Evolutionary conservation across 2,329 filamentous ascomycete species (phyloP).

Genomic region (Curvularia spicifera): DNA sequence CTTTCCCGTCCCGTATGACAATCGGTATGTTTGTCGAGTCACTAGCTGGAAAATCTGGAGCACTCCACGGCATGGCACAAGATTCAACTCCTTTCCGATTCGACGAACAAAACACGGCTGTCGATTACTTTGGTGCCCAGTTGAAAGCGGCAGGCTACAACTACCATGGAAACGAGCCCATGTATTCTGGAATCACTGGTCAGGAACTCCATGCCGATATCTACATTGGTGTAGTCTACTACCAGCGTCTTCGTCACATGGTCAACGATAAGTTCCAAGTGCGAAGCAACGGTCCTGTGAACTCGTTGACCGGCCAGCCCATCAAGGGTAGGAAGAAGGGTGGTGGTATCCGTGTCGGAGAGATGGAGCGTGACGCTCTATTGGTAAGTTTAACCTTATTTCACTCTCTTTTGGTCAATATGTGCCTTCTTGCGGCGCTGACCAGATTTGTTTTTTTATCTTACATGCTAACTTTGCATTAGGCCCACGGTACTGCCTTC

Average conservation of each 20-base stretch:
- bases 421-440: too few relatives aligned
- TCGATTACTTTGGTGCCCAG: conserved; percentile 95
- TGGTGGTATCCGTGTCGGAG: conserved; percentile 97
- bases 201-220: conserved; percentile 70
- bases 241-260: conserved; percentile 98
- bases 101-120: conserved; percentile 87
- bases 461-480: not conserved
- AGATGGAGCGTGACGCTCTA: conserved; percentile 97
- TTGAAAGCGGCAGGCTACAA: conserved; percentile 91
- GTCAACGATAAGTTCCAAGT: conserved; percentile 99
- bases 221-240: conserved; percentile 96
- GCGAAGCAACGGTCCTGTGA: not conserved
- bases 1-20: conserved; percentile 99
- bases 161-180: conserved; percentile 97
- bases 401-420: not conserved
- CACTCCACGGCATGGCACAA: conserved; percentile 92
- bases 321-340: conserved; percentile 97
- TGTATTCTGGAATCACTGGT: conserved; percentile 97
- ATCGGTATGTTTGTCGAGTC: conserved; percentile 99
- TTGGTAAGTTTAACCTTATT: conserved; percentile 52
- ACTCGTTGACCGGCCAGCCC: conserved; percentile 70
- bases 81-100: conserved; percentile 96
- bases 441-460: not conserved
- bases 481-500: conserved; percentile 91
- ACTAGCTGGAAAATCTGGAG: conserved; percentile 90